Evolutionary conservation across 768 basidiomycete species (phyloP).

Genomic region (Naematelia aurantialba): DNA sequence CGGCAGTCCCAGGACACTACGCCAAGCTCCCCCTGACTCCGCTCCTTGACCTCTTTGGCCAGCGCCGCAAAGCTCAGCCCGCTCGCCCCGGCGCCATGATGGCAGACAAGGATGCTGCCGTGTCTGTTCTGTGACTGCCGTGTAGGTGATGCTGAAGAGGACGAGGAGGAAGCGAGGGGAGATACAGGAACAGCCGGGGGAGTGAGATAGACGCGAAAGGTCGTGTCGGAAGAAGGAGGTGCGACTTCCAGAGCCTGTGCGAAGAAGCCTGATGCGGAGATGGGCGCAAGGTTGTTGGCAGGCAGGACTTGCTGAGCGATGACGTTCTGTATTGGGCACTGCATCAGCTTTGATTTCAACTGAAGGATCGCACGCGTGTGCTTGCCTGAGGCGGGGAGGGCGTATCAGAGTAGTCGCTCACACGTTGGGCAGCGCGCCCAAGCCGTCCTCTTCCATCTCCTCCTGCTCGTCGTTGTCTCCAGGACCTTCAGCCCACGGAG

Average conservation of each 20-base stretch:
- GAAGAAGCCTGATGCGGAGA: constrained; percentile 76
- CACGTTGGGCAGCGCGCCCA: constrained; percentile 56
- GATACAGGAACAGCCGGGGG: constrained; percentile 53
- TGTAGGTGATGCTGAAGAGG: not conserved
- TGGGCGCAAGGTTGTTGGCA: constrained; percentile 63
- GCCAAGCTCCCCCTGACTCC: constrained; percentile 69
- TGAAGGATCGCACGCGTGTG: not conserved
- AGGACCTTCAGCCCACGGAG: constrained; percentile 41
- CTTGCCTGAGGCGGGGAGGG: not conserved
- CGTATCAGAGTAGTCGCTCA: constrained; percentile 17
- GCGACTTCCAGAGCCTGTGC: constrained; percentile 71
- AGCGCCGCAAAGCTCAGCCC: constrained; percentile 85
- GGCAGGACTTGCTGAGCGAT: not conserved
- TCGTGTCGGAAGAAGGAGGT: constrained; percentile 61
- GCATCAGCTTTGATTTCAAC: not conserved
- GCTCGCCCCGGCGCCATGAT: constrained; percentile 94
- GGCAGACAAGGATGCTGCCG: constrained; percentile 76
- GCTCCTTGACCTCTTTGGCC: constrained; percentile 68
- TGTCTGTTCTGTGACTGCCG: constrained; percentile 6
- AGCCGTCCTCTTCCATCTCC: constrained; percentile 60
- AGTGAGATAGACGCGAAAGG: constrained; percentile 79
- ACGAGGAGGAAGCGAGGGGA: not conserved
- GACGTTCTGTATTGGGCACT: too few species aligned
- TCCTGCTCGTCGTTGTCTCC: constrained; percentile 65
- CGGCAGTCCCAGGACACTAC: constrained; percentile 77